Evolutionary conservation across 2,329 filamentous ascomycete genomes (phyloP).

Genomic region (Clarireedia paspali): DNA sequence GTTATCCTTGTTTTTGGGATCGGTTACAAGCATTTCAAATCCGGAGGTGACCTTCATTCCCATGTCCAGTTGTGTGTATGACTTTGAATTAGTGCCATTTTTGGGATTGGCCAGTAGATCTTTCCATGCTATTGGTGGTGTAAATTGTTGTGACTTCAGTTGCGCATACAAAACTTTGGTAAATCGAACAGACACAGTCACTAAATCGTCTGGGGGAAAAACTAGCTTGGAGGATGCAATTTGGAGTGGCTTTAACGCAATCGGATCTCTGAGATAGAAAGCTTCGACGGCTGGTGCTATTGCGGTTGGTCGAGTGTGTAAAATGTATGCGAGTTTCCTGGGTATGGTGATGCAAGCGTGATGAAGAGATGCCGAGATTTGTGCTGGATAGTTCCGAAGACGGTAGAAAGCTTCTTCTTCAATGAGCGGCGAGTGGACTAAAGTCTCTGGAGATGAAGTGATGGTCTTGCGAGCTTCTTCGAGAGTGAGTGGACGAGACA

Average conservation of each 20-base stretch:
- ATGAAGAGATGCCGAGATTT: slow-evolving; percentile 71
- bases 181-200: slow-evolving; percentile 72
- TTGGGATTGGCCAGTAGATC: slow-evolving; percentile 28
- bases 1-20: slow-evolving; percentile 60
- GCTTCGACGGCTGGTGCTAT: slow-evolving; percentile 80
- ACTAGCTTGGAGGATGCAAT: slow-evolving; percentile 43
- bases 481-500: slow-evolving; percentile 47
- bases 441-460: slow-evolving; percentile 42
- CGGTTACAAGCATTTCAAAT: slow-evolving; percentile 76
- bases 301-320: slow-evolving; percentile 67
- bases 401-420: slow-evolving; percentile 90
- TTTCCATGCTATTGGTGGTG: slow-evolving; percentile 49
- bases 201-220: slow-evolving; percentile 73
- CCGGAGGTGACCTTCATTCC: slow-evolving; percentile 89
- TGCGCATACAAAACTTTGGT: slow-evolving; percentile 89
- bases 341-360: slow-evolving; percentile 67
- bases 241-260: slow-evolving; percentile 62
- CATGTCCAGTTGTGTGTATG: slow-evolving; percentile 42
- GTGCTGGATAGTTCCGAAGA: slow-evolving; percentile 71
- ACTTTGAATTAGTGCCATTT: slow-evolving; percentile 26
- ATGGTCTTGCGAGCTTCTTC: slow-evolving; percentile 58
- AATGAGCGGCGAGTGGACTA: slow-evolving; percentile 66
- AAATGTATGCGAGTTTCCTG: slow-evolving; percentile 69
- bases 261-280: slow-evolving; percentile 84
- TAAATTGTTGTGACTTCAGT: slow-evolving; percentile 76